These are phyloP conservation scores for Tephrocybe sp. DNA, from an alignment of 768 basidiomycete genomes.

Conservation along the genomic window DNA sequence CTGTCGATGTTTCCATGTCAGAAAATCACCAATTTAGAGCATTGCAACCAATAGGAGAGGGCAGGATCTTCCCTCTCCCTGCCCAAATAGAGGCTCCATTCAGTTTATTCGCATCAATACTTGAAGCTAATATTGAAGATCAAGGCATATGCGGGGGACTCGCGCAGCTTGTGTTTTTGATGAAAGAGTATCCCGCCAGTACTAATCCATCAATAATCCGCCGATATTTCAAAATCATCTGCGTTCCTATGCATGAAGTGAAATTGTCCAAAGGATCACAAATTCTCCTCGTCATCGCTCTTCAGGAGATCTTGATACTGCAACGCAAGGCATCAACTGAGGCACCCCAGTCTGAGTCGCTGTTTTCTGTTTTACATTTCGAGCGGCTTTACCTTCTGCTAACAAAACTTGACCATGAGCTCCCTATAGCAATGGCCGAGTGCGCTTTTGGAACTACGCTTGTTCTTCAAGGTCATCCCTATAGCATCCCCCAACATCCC, in stretches of 20 bases:
- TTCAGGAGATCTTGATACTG: conserved; percentile 1
- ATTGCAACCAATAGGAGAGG: no score
- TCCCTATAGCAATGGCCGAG: no score
- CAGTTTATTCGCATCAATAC: neutral
- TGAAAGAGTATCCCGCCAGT: neutral
- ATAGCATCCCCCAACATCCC: no score
- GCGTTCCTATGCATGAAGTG: no score
- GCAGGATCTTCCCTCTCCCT: no score
- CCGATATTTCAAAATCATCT: neutral
- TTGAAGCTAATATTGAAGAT: neutral
- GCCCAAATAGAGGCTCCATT: conserved; percentile 6
- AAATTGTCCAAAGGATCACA: neutral
- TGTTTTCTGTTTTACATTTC: neutral
- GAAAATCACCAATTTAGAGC: no score
- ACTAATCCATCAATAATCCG: no score
- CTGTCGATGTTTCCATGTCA: no score
- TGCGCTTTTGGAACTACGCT: no score
- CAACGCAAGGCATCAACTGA: neutral
- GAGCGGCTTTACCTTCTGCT: no score
- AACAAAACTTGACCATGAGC: no score
- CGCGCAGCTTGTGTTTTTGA: neutral
- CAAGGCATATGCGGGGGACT: neutral
- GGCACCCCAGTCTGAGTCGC: neutral
- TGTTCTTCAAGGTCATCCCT: no score
- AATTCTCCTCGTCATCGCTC: neutral